Base-by-base conservation (phyloP, 495 filamentous ascomycete species). In the Achaetomiella virescens region DNA sequence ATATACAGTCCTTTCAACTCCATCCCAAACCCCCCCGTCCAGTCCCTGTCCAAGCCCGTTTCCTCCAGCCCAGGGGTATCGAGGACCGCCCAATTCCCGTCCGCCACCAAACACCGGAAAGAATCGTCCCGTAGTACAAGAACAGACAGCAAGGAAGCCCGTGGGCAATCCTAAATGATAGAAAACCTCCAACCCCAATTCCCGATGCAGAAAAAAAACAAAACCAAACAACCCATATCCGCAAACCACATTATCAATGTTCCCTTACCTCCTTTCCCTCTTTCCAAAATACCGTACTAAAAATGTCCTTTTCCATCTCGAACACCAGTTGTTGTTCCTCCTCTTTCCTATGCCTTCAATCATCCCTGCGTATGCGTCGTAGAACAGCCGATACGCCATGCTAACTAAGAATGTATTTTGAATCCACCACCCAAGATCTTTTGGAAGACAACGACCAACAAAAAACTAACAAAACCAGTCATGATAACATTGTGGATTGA, bases 61-160 rank as follows among this genome's bases (percentile, higher is more conserved):
- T 41, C 35, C 36, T 38, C 36, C 21, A 20, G 38, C 49, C 25
- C 49, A 52, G 24, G 21, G 37, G 37, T 42, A 52, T 42, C 37
- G 48, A 51, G 21, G 35, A 40, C 36, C 48, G 22, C 36, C 48
- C 48, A 25, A 38, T 36, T 40, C 20, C 48, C n/a, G 47, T 35
- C 48, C 48, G 15, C 21, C 48, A 22, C 33, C 40, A 21, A 51
- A 29, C 35, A 40, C 36, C 35, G 27, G 14, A n/a, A 20, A 38
- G 22, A 51, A 25, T 17, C 21, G 20, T 17, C 21, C 48, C 35
- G n/a, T 18, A 25, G 35, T 47, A 47, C 44, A 20, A n/a, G 31
- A 33, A 37, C 46, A 36, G 36, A 8, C 38, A 18, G 8, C 8
- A 20, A 15, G 38, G 15, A 15, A 41, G 11, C 36, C 36, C 36